These are phyloP conservation scores for Scedosporium boydii DNA, from an alignment of 2,329 filamentous ascomycete genomes.

Conservation along the genomic window DNA sequence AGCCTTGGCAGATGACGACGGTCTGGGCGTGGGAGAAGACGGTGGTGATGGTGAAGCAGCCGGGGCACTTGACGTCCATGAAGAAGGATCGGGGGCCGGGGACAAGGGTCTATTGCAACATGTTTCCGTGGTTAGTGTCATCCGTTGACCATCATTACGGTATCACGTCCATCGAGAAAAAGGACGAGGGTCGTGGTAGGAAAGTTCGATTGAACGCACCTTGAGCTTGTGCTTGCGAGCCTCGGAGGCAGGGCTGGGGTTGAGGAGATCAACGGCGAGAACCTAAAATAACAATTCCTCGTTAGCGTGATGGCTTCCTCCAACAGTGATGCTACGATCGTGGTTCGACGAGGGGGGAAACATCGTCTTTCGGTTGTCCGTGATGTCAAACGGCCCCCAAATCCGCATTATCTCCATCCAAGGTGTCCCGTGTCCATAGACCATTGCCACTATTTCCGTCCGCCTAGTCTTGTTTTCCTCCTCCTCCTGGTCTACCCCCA, in stretches of 20 bases:
- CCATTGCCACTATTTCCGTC: neutral
- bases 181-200: conserved; percentile 7
- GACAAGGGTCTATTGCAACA: conserved; percentile 64
- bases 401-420: neutral
- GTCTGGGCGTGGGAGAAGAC: conserved; percentile 99
- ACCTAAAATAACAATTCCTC: conserved; percentile 46
- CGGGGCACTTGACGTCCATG: conserved; percentile 99
- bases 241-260: conserved; percentile 96
- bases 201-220: conserved; percentile 44
- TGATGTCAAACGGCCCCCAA: neutral
- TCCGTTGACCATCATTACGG: neutral
- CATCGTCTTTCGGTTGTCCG: neutral
- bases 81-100: conserved; percentile 98
- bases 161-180: conserved; percentile 16
- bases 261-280: conserved; percentile 99
- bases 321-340: neutral
- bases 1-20: conserved; percentile 99
- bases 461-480: neutral
- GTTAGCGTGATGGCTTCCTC: neutral
- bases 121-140: conserved; percentile 11
- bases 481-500: neutral
- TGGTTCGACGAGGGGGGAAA: neutral
- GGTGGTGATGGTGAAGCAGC: conserved; percentile 99
- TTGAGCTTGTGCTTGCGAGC: conserved; percentile 99
- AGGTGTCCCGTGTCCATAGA: neutral